Evolutionary conservation across 495 filamentous ascomycete genomes (phyloP).

Genomic region (Rusavskia elegans): DNA sequence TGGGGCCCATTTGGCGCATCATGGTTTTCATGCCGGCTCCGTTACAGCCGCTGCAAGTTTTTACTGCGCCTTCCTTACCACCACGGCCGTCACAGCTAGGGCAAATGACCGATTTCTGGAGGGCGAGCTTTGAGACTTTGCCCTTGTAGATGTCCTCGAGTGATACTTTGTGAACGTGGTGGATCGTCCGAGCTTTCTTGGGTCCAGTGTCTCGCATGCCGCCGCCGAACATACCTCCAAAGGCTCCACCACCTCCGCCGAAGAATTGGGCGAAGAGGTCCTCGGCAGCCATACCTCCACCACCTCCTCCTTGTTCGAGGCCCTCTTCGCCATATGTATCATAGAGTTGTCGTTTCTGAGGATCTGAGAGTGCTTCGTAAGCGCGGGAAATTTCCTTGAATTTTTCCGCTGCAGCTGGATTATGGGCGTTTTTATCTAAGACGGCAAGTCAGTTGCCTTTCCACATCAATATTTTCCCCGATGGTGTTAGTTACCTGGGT

Average conservation of each 20-base stretch:
- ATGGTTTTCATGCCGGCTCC: constrained; percentile 97
- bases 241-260: constrained; percentile 61
- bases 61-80: constrained; percentile 93
- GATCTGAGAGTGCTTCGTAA: constrained; percentile 84
- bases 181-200: constrained; percentile 87
- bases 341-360: constrained; percentile 80
- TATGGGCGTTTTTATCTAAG: constrained; percentile 88
- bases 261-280: constrained; percentile 98
- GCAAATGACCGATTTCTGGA: constrained; percentile 97
- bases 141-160: constrained; percentile 96
- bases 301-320: constrained; percentile 70
- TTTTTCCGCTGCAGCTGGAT: constrained; percentile 85
- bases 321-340: constrained; percentile 97
- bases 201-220: constrained; percentile 73
- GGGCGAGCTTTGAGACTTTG: constrained; percentile 90
- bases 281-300: constrained; percentile 85
- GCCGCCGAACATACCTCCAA: constrained; percentile 74
- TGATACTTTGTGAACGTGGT: constrained; percentile 94
- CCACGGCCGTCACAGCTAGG: constrained; percentile 87
- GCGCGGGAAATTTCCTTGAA: constrained; percentile 96
- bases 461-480: not conserved
- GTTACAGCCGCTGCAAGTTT: constrained; percentile 77
- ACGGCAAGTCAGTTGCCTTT: not conserved
- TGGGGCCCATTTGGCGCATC: constrained; percentile 99
- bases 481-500: constrained; percentile 61